Percentiles rank a stretch among this genome's conserved stretches.
Evolutionary conservation across 108 stramenopile species (phyloP).

Genomic region (Licmophora abbreviata): DNA sequence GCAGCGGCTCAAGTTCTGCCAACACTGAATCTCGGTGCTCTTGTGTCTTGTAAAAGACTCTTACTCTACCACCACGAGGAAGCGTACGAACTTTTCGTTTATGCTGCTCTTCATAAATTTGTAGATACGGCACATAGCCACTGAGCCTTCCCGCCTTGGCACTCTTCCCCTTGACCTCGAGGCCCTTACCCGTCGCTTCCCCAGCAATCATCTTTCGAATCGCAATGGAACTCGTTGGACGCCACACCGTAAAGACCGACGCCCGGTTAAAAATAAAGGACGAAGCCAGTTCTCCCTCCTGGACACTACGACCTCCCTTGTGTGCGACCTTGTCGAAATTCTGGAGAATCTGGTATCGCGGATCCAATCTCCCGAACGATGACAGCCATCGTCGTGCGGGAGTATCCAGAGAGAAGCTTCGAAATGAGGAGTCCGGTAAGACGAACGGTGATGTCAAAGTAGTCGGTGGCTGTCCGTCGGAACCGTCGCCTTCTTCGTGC

Average conservation of each 20-base stretch:
- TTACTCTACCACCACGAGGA: constrained; percentile 15
- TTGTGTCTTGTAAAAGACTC: constrained; percentile 24
- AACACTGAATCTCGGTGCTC: constrained; percentile 11
- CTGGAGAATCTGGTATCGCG: constrained; percentile 43
- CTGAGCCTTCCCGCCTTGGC: constrained; percentile 49
- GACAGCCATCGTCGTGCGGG: constrained; percentile 27
- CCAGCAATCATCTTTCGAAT: constrained; percentile 70
- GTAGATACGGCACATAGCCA: constrained; percentile 62
- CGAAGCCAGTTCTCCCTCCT: constrained; percentile 9
- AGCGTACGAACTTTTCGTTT: constrained; percentile 25
- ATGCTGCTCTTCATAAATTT: constrained; percentile 50
- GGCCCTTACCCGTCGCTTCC: constrained; percentile 55
- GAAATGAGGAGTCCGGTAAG: no score
- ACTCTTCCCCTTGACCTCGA: constrained; percentile 74
- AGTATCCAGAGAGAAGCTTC: no score
- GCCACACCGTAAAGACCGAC: constrained; percentile 61
- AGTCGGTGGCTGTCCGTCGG: no score
- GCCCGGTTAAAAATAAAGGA: constrained; percentile 8
- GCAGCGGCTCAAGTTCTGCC: neutral
- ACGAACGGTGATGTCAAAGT: no score
- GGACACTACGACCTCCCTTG: constrained; percentile 23
- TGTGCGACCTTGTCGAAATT: constrained; percentile 53
- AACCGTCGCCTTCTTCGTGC: no score
- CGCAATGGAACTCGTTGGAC: constrained; percentile 53
- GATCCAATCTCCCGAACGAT: constrained; percentile 37